Conservation (phyloP, 352 stramenopile genomes). For the Pythium insidiosum region DNA sequence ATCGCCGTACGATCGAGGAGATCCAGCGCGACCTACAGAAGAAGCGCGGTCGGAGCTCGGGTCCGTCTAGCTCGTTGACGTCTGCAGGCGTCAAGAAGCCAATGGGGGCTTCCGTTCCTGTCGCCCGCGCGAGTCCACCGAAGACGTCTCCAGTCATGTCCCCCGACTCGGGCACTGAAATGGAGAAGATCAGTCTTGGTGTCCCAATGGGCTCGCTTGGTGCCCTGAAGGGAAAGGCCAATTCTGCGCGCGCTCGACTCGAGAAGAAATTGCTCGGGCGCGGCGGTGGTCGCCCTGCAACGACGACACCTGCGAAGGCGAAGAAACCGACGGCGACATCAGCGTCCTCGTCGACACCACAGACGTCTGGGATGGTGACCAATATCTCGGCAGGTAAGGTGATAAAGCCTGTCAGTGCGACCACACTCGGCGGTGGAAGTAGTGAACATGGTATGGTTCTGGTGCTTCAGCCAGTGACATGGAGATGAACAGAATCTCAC, state of each 20-base stretch:
- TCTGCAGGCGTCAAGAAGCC: slow-evolving; percentile 23
- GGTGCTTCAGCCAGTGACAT: no score
- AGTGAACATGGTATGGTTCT: slow-evolving; percentile 20
- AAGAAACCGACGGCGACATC: slow-evolving; percentile 32
- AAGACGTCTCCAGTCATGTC: slow-evolving; percentile 64
- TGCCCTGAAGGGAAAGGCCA: slow-evolving; percentile 48
- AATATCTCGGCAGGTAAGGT: slow-evolving; percentile 55
- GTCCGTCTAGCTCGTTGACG: neutral
- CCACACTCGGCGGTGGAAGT: slow-evolving; percentile 10
- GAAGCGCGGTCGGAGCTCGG: slow-evolving; percentile 25
- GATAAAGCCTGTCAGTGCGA: slow-evolving; percentile 18
- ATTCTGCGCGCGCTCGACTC: slow-evolving; percentile 60
- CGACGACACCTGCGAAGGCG: slow-evolving; percentile 19
- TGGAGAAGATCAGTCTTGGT: slow-evolving; percentile 16
- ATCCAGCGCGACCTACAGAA: slow-evolving; percentile 76
- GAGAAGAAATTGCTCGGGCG: slow-evolving; percentile 71
- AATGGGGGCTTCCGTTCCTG: neutral
- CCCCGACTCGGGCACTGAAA: slow-evolving; percentile 32
- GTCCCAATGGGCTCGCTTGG: slow-evolving; percentile 3
- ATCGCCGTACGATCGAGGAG: slow-evolving; percentile 84
- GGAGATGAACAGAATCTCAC: no score
- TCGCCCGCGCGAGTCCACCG: slow-evolving; percentile 40
- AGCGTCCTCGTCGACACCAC: neutral
- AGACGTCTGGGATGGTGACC: slow-evolving; percentile 23
- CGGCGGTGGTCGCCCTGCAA: slow-evolving; percentile 27